Percentiles rank a stretch among this genome's conserved stretches.
phyloP scores from a whole-genome alignment of 495 filamentous ascomycete species.

The Clavariopsis aquatica region DNA sequence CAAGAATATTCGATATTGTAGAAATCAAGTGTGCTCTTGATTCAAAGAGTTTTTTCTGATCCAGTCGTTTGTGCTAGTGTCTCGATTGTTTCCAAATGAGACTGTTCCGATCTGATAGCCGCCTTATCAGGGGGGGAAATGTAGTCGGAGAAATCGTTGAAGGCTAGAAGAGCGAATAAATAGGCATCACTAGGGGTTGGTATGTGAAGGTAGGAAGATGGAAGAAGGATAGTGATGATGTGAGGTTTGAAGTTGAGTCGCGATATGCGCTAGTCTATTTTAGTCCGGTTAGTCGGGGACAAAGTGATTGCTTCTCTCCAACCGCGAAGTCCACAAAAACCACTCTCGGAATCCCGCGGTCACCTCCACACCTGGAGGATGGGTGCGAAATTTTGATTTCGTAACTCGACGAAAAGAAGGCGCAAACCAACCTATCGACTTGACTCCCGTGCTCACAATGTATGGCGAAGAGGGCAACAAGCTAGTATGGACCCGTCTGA shows the following conservation, averaged over 20 bases:
- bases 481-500: conserved; percentile 44
- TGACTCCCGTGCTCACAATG: conserved; percentile 53
- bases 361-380: neutral
- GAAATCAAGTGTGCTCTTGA: neutral
- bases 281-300: neutral
- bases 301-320: neutral
- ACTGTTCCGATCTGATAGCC: no score
- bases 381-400: neutral
- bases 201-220: neutral
- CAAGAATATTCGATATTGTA: neutral
- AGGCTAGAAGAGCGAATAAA: no score
- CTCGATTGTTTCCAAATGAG: neutral
- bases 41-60: neutral
- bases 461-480: conserved; percentile 92
- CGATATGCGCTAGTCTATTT: neutral
- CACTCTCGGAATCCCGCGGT: no score
- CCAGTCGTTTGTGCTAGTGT: neutral
- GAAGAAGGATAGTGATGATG: neutral
- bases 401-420: neutral
- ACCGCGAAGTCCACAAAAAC: neutral
- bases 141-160: no score
- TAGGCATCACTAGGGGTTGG: no score
- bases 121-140: no score
- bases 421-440: neutral
- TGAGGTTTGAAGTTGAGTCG: neutral